phyloP scores from a whole-genome alignment of 768 basidiomycete species.

The Leccinum variicolor region DNA sequence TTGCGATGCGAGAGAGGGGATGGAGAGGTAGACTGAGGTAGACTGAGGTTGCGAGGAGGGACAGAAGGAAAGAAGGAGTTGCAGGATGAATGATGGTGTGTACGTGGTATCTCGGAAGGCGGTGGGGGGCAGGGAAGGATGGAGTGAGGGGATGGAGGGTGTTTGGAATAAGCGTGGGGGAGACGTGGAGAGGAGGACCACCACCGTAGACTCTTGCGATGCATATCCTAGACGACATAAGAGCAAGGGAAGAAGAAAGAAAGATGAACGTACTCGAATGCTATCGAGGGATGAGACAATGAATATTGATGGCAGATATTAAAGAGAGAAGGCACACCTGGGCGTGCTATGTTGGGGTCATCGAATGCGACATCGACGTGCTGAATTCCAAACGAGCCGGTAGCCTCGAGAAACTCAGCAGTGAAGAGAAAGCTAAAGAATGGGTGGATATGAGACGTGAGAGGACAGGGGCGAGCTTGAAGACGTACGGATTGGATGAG shows the following conservation, averaged over 20 bases:
- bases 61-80: conserved; percentile 77
- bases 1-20: conserved; percentile 71
- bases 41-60: conserved; percentile 81
- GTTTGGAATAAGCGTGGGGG: conserved; percentile 62
- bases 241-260: conserved; percentile 1
- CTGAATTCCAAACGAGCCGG: conserved; percentile 32
- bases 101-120: conserved; percentile 37
- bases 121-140: conserved; percentile 43
- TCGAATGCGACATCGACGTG: conserved; percentile 73
- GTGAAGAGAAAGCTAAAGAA: conserved; percentile 90
- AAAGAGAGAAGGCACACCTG: conserved; percentile 51
- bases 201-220: conserved; percentile 86
- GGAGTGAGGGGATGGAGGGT: conserved; percentile 67
- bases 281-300: conserved; percentile 35
- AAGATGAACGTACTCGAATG: conserved; percentile 74
- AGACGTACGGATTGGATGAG: conserved; percentile 79
- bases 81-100: conserved; percentile 57
- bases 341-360: conserved; percentile 84
- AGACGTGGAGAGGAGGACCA: conserved; percentile 70
- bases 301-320: background rate
- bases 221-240: conserved; percentile 57
- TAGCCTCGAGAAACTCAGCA: conserved; percentile 68
- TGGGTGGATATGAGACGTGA: conserved; percentile 26
- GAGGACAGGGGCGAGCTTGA: background rate
- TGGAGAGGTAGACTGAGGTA: conserved; percentile 84